Conservation (phyloP, 768 basidiomycete genomes). For the Suillus lakei region DNA sequence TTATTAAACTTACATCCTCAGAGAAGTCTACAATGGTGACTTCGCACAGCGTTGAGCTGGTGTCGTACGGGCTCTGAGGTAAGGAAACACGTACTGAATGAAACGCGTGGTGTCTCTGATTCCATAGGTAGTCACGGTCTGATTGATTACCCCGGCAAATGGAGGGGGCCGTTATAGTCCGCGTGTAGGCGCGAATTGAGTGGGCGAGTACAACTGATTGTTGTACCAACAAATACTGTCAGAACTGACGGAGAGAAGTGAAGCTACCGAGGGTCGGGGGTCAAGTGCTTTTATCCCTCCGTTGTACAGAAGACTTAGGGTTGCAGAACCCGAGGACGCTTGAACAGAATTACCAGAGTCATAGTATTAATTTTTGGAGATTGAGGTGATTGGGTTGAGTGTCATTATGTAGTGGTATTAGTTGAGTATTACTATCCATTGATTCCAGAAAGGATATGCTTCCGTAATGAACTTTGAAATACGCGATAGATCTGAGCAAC, state of each 20-base stretch:
- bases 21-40: constrained; percentile 86
- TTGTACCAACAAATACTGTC: not conserved
- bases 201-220: not conserved
- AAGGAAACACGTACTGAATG: constrained; percentile 66
- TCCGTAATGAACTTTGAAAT: constrained; percentile 10
- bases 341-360: constrained; percentile 10
- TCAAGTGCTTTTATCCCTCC: not conserved
- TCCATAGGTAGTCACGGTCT: constrained; percentile 38
- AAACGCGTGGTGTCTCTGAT: constrained; percentile 60
- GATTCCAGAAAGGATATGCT: constrained; percentile 14
- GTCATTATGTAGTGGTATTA: constrained; percentile 8
- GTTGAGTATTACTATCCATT: constrained; percentile 12
- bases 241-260: not conserved
- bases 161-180: not conserved
- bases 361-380: constrained; percentile 8
- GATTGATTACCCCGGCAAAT: not conserved
- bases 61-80: constrained; percentile 1
- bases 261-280: not conserved
- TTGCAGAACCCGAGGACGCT: not conserved
- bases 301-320: not conserved
- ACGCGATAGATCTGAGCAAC: constrained; percentile 1
- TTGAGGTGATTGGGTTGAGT: not conserved
- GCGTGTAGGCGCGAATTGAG: not conserved
- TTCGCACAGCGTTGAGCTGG: constrained; percentile 32
- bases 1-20: constrained; percentile 54